Conservation (phyloP, 805 yeast species). For the Pichia ethanolica region DNA sequence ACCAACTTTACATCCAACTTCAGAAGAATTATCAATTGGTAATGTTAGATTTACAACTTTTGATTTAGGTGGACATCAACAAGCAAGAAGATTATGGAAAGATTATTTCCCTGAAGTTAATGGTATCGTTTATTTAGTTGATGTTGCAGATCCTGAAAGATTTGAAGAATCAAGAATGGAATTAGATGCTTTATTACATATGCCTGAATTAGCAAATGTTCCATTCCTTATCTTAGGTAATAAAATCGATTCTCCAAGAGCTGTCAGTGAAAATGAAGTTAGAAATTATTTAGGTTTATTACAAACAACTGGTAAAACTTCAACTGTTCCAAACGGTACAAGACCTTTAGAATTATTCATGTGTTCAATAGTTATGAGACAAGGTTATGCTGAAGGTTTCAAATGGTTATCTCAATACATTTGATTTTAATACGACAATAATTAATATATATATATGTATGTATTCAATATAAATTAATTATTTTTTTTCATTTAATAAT, state of each 20-base stretch:
- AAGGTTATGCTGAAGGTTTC: slow-evolving; percentile 97
- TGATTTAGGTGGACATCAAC: slow-evolving; percentile 97
- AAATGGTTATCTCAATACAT: slow-evolving; percentile 97
- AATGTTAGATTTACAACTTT: slow-evolving; percentile 95
- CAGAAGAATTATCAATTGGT: slow-evolving; percentile 96
- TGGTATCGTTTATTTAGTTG: slow-evolving; percentile 94
- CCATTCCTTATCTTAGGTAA: slow-evolving; percentile 94
- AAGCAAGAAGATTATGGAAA: slow-evolving; percentile 98
- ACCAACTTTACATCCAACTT: slow-evolving; percentile 98
- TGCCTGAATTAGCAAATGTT: slow-evolving; percentile 82
- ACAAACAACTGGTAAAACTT: slow-evolving; percentile 87
- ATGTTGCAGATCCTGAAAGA: slow-evolving; percentile 94
- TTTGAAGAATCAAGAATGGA: slow-evolving; percentile 92
- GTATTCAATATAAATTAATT: not conserved
- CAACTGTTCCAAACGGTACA: slow-evolving; percentile 54
- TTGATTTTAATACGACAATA: slow-evolving; percentile 25
- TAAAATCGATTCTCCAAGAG: slow-evolving; percentile 90
- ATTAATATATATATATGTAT: too few relatives aligned
- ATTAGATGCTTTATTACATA: slow-evolving; percentile 84
- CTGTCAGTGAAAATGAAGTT: slow-evolving; percentile 91
- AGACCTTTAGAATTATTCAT: slow-evolving; percentile 95
- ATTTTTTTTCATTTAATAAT: too few relatives aligned
- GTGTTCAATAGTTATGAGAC: slow-evolving; percentile 98
- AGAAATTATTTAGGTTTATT: slow-evolving; percentile 83
- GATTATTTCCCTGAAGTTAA: slow-evolving; percentile 99